phyloP scores from a whole-genome alignment of 768 basidiomycete genomes.

The Panaeolus cyanescens region DNA sequence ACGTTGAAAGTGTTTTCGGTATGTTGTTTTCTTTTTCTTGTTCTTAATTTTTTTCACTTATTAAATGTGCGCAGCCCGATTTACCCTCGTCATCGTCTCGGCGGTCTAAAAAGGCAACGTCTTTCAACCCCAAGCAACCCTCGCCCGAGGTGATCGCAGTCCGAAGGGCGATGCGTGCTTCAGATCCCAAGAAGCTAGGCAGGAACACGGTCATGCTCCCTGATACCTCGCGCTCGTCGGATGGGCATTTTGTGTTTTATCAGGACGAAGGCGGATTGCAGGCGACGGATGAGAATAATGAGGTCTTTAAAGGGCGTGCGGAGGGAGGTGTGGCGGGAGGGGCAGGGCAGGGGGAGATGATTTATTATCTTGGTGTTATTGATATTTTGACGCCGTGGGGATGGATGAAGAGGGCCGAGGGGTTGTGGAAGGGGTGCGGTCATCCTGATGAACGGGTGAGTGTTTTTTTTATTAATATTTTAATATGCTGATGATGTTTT shows the following conservation, averaged over 20 bases:
- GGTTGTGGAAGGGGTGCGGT: slow-evolving; percentile 88
- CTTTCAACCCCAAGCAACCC: slow-evolving; percentile 42
- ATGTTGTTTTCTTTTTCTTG: slow-evolving; percentile 27
- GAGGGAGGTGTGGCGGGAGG: not conserved
- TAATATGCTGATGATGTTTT: slow-evolving; percentile 7
- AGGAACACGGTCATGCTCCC: slow-evolving; percentile 49
- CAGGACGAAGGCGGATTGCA: slow-evolving; percentile 94
- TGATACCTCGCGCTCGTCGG: slow-evolving; percentile 48
- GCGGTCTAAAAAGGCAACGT: slow-evolving; percentile 49
- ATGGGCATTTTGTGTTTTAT: slow-evolving; percentile 86
- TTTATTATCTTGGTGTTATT: slow-evolving; percentile 95
- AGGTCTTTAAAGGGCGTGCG: slow-evolving; percentile 33
- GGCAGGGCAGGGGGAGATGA: slow-evolving; percentile 44
- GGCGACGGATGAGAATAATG: slow-evolving; percentile 87
- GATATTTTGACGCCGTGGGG: slow-evolving; percentile 95
- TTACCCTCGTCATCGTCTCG: slow-evolving; percentile 55
- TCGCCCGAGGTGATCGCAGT: slow-evolving; percentile 81
- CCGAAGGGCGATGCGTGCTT: slow-evolving; percentile 82
- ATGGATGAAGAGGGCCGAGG: slow-evolving; percentile 76
- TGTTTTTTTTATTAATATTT: slow-evolving; percentile 19
- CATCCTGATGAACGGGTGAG: slow-evolving; percentile 74
- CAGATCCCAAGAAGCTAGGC: slow-evolving; percentile 75
- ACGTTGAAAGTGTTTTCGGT: slow-evolving; percentile 93
- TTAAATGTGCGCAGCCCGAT: slow-evolving; percentile 52
- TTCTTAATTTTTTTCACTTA: slow-evolving; percentile 3